A percentile compares a stretch with the other conserved stretches of the same genome.
Conservation (phyloP, 306 rosid species). For the Trifolium dubium region DNA sequence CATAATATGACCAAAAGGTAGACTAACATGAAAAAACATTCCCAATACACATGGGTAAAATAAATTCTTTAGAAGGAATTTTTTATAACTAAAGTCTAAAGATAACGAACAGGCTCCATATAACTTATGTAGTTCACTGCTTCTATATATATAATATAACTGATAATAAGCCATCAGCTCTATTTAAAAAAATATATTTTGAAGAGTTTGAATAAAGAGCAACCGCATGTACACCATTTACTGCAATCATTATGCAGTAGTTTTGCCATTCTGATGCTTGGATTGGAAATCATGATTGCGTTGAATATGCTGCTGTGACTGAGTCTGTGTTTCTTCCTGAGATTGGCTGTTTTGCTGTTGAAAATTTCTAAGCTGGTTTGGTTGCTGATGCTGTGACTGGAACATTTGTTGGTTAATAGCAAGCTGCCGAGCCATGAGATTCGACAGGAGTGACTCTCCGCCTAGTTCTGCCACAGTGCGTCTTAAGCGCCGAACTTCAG, state of each 20-base stretch:
- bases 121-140: conserved; percentile 31
- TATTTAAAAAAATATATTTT: conserved; percentile 35
- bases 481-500: conserved; percentile 75
- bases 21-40: conserved; percentile 10
- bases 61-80: conserved; percentile 9
- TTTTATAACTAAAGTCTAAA: conserved; percentile 12
- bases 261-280: conserved; percentile 50
- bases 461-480: conserved; percentile 57
- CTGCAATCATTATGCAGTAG: conserved; percentile 44
- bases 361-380: conserved; percentile 49
- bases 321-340: conserved; percentile 45
- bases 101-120: conserved; percentile 20
- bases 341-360: conserved; percentile 45
- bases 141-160: conserved; percentile 31
- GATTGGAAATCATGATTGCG: conserved; percentile 38
- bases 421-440: conserved; percentile 63
- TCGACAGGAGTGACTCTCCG: conserved; percentile 60
- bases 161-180: conserved; percentile 28
- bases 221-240: conserved; percentile 17
- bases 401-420: conserved; percentile 62
- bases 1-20: conserved; percentile 13
- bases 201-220: conserved; percentile 27
- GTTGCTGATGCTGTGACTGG: conserved; percentile 55
- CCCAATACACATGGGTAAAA: conserved; percentile 9
- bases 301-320: conserved; percentile 44